Evolutionary conservation across 202 grass and related monocot species (phyloP).

Genomic region (Schoenoplectus tabernaemontani): DNA sequence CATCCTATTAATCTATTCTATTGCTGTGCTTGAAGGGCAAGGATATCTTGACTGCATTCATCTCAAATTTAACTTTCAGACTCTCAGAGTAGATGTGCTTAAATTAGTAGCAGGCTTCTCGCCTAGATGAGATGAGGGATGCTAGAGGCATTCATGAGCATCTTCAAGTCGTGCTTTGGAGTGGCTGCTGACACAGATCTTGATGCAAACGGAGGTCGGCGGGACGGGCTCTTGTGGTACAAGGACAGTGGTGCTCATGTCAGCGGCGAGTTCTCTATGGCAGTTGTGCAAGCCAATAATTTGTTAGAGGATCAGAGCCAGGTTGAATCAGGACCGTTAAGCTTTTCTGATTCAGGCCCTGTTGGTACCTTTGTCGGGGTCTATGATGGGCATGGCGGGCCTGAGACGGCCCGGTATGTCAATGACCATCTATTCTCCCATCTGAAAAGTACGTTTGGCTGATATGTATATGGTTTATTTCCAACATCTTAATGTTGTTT

Average conservation of each 20-base stretch:
- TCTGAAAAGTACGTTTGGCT: conserved; percentile 46
- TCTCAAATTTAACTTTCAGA: background rate
- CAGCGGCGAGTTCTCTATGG: conserved; percentile 92
- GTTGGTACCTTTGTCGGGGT: conserved; percentile 84
- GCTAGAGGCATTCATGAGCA: conserved; percentile 76
- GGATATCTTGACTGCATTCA: background rate
- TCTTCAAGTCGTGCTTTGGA: conserved; percentile 83
- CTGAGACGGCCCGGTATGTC: conserved; percentile 74
- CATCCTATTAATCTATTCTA: background rate
- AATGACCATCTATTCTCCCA: conserved; percentile 83
- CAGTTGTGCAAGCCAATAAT: conserved; percentile 90
- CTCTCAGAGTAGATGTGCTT: conserved; percentile 2
- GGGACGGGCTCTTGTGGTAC: conserved; percentile 93
- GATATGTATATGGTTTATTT: background rate
- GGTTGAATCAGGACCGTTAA: conserved; percentile 75
- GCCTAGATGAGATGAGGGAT: conserved; percentile 64
- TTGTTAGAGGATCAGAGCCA: conserved; percentile 94
- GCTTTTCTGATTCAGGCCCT: conserved; percentile 49
- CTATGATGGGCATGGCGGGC: conserved; percentile 88
- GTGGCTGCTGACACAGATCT: conserved; percentile 38
- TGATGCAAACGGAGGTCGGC: conserved; percentile 44
- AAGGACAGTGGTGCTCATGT: conserved; percentile 67
- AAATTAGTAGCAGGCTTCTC: conserved; percentile 7
- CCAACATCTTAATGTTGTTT: background rate
- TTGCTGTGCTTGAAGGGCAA: background rate